phyloP scores from a whole-genome alignment of 2,329 filamentous ascomycete species.

The Arthrinium phaeospermum region DNA sequence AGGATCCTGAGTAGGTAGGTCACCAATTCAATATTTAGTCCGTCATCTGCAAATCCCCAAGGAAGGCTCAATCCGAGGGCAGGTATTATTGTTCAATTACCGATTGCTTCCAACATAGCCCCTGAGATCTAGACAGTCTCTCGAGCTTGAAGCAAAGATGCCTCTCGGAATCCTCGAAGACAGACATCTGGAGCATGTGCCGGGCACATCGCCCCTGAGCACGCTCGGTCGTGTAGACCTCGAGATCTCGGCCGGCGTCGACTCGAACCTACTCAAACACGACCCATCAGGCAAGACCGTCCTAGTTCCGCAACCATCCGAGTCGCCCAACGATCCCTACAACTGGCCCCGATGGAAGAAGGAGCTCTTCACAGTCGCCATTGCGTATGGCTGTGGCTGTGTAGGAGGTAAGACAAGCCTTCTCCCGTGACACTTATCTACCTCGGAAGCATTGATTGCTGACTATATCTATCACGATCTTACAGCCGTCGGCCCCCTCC shows the following conservation, averaged over 20 bases:
- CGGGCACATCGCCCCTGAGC: slow-evolving; percentile 44
- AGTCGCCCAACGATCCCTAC: slow-evolving; percentile 53
- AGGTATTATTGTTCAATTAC: not conserved
- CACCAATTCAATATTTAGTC: not conserved
- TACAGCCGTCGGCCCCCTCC: slow-evolving; percentile 44
- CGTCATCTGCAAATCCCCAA: not conserved
- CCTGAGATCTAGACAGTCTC: not conserved
- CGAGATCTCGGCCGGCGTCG: slow-evolving; percentile 12
- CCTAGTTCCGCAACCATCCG: slow-evolving; percentile 51
- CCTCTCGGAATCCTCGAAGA: slow-evolving; percentile 55
- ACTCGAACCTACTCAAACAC: slow-evolving; percentile 39
- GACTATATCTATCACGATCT: too few species aligned
- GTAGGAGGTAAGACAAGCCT: slow-evolving; percentile 42
- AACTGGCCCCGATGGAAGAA: slow-evolving; percentile 29
- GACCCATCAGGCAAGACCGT: slow-evolving; percentile 38
- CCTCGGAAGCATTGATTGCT: too few species aligned
- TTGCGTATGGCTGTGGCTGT: slow-evolving; percentile 46
- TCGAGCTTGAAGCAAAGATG: slow-evolving; percentile 39
- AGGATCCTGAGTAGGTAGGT: not conserved
- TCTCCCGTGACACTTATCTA: too few species aligned
- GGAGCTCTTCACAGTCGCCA: slow-evolving; percentile 41
- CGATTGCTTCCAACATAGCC: not conserved
- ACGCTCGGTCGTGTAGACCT: slow-evolving; percentile 11
- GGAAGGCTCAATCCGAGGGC: not conserved
- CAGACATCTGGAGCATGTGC: slow-evolving; percentile 50